Base-by-base conservation (phyloP, 768 basidiomycete genomes). In the Amanita fuliginea region DNA sequence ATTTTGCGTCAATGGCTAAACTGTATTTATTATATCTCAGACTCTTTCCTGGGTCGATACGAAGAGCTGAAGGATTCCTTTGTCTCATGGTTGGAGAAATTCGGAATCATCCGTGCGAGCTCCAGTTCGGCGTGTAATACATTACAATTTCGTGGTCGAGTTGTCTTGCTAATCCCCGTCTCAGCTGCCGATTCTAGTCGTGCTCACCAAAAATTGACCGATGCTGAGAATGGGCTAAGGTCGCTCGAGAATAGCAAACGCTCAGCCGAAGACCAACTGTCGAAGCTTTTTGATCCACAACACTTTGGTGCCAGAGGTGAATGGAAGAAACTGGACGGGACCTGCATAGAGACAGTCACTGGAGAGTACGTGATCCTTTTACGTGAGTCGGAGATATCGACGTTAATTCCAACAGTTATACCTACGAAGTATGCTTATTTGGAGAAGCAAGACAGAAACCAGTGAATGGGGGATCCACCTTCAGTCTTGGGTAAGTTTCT, bases 351-450 rank as follows among this genome's bases (percentile, higher is more conserved):
- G 60, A 85, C 81, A 60, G 78, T 94, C 47, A 72, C 77, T 4
- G 95, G 96, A 73, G 95, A 96, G 89, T 96, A 59, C 61, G 93
- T 83, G 7, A 28, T 3, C 30, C 10, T 13, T 1, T 33, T 1
- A 52, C 4, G 3, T 22, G 16, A 18, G 8, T 16, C 10, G 32
- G 5, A 13, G 11, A 32, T 4, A 40, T 22, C n/a, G 24, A 35
- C 6, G 52, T 45, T n/a, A 8, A 51, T 10, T 16, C 4, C 30
- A 16, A 49, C n/a, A 96, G 93, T 54, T 98, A 97, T 64, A 89
- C 82, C 5, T 99, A 99, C 61, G 87, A 93, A 61, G 73, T 97
- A 6, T 98, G 95, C 67, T 73, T 96, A 56, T 97, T 99, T 57
- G 77, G 82, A 3, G 81, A 86, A 57, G 90, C 86, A 1, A 85